These are phyloP conservation scores for Pittosporum tobira DNA, from an alignment of 129 eudicot species.

Conservation along the genomic window DNA sequence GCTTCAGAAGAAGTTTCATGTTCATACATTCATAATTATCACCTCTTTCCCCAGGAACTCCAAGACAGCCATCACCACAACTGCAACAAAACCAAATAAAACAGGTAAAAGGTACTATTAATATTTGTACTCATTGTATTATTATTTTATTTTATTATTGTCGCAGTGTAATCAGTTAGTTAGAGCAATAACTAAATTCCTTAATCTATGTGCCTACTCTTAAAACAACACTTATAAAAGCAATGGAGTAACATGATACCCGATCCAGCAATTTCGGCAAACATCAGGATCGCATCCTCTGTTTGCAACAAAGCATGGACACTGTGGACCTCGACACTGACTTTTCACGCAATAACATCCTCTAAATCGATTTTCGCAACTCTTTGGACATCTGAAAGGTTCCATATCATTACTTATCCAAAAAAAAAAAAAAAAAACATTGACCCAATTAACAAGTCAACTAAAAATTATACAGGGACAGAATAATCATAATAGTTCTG, in stretches of 20 bases:
- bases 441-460: neutral
- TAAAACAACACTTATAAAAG: too few relatives aligned
- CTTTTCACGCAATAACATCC: constrained; percentile 96
- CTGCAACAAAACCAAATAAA: constrained; percentile 45
- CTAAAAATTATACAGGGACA: neutral
- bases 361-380: constrained; percentile 85
- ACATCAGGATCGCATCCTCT: constrained; percentile 99
- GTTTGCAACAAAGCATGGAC: constrained; percentile 94
- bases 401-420: neutral
- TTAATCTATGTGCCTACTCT: too few relatives aligned
- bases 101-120: constrained; percentile 2
- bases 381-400: constrained; percentile 69
- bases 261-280: constrained; percentile 94
- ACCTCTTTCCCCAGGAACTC: constrained; percentile 75
- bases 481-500: neutral
- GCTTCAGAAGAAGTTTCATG: constrained; percentile 97
- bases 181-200: too few relatives aligned
- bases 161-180: too few relatives aligned
- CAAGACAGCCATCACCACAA: constrained; percentile 93
- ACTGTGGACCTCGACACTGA: constrained; percentile 92
- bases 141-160: too few relatives aligned
- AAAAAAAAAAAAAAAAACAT: neutral
- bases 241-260: constrained; percentile 56
- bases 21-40: constrained; percentile 82
- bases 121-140: too few relatives aligned